Evolutionary conservation across 176 grass and related monocot species (phyloP).

Genomic region (Phoenix dactylifera): DNA sequence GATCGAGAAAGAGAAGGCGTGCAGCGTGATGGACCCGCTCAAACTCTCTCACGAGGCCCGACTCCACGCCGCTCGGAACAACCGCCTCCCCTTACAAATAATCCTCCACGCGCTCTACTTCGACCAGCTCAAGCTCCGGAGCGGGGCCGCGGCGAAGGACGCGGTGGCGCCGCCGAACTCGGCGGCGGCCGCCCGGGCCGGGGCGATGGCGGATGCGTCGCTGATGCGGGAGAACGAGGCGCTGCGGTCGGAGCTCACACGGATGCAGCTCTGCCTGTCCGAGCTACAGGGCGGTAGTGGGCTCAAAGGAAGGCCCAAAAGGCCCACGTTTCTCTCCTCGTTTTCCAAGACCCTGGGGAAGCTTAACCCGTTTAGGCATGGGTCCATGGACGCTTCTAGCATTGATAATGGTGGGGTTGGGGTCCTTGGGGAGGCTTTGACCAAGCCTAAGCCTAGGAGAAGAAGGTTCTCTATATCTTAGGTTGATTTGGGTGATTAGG

Average conservation of each 20-base stretch:
- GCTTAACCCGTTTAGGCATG: slow-evolving; percentile 76
- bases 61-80: slow-evolving; percentile 74
- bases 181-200: neutral
- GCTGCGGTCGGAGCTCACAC: slow-evolving; percentile 39
- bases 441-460: slow-evolving; percentile 64
- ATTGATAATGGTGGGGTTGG: slow-evolving; percentile 3
- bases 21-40: slow-evolving; percentile 79
- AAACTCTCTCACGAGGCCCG: slow-evolving; percentile 62
- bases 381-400: slow-evolving; percentile 52
- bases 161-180: neutral
- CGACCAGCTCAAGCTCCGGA: slow-evolving; percentile 69
- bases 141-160: slow-evolving; percentile 10
- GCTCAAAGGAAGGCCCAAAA: slow-evolving; percentile 30
- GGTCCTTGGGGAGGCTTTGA: neutral
- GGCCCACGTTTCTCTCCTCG: slow-evolving; percentile 43
- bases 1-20: slow-evolving; percentile 81
- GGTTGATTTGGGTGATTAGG: too few relatives aligned
- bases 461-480: slow-evolving; percentile 69
- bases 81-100: slow-evolving; percentile 57
- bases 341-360: slow-evolving; percentile 57
- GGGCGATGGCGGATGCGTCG: slow-evolving; percentile 36
- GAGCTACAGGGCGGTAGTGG: slow-evolving; percentile 22
- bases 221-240: slow-evolving; percentile 72
- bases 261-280: slow-evolving; percentile 51
- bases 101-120: slow-evolving; percentile 71